Base-by-base conservation (phyloP, 306 rosid species). In the Cercis canadensis region DNA sequence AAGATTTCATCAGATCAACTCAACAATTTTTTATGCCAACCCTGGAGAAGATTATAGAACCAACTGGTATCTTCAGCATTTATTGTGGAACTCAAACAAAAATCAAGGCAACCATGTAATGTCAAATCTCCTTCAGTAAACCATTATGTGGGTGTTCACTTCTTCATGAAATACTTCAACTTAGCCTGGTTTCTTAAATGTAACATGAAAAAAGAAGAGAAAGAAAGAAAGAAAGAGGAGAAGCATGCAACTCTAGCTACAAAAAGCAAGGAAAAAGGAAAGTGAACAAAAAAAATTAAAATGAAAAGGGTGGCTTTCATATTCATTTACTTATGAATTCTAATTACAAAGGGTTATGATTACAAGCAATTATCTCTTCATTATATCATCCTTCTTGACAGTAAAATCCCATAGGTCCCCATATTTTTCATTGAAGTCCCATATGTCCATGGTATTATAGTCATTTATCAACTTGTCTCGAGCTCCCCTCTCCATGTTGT, bases 331-430 rank as follows among this genome's bases (percentile, higher is more conserved):
- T 53, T 59, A 65, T 47, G 54, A 63, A 62, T 57, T 69, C 59
- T 18, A 29, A 55, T 62, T 8, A 72, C 15, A 19, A 24, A 2
- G 9, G 52, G 53, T 34, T 11, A 34, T 64, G 40, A 47, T 39
- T 8, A 16, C 39, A 72, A 36, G 73, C 54, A 76, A 43, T 67
- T 73, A 82, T 86, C 92, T 88, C 62, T 76, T 78, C 4, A 49
- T 69, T 41, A 84, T 85, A 44, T 87, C 91, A 46, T 90, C 90
- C 78, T 74, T 75, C 76, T 70, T 76, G 80, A 94, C 72, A 6
- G 98, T 94, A 82, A 89, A 90, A 78, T 94, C 98, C 97, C 98
- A 94, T 0, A 94, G 57, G 71, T 94, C 98, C 1, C 85, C 97
- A 78, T 94, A 94, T 77, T 94, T 94, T 73, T 84, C 89, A 70